Conservation (phyloP, 2,329 filamentous ascomycete genomes). For the Fusarium mundagurra region DNA sequence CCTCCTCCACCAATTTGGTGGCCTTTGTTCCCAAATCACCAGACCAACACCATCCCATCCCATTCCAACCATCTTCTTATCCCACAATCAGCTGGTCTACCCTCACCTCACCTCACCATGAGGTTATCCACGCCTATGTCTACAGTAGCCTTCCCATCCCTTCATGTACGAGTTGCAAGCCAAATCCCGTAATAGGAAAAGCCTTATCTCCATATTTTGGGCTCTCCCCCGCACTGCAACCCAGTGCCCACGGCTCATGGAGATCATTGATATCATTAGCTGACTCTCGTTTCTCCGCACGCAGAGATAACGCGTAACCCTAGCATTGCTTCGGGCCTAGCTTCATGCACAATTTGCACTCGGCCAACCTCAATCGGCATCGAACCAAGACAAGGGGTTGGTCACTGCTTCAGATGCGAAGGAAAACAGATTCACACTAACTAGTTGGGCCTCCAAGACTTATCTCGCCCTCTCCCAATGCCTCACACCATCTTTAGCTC, state of each 20-base stretch:
- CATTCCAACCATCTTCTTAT: background rate
- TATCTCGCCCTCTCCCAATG: conserved; percentile 22
- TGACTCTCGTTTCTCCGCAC: conserved; percentile 24
- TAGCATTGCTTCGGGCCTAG: conserved; percentile 2
- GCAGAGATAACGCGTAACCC: conserved; percentile 25
- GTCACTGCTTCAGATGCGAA: background rate
- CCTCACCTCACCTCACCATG: conserved; percentile 2
- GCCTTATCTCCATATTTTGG: conserved; percentile 24
- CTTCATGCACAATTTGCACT: conserved; percentile 36
- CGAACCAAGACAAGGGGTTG: conserved; percentile 14
- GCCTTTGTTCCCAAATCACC: conserved; percentile 7
- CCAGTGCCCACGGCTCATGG: conserved; percentile 6
- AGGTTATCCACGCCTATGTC: conserved; percentile 19
- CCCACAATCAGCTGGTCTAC: conserved; percentile 2
- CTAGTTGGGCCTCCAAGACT: conserved; percentile 1
- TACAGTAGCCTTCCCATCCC: conserved; percentile 24
- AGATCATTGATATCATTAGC: conserved; percentile 25
- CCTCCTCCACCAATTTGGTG: background rate
- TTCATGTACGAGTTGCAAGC: conserved; percentile 35
- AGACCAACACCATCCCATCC: background rate
- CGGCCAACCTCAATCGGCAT: conserved; percentile 30
- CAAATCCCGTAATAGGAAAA: conserved; percentile 27
- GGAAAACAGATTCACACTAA: background rate
- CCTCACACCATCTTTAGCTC: conserved; percentile 15
- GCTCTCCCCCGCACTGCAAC: conserved; percentile 25